Conservation (phyloP, 257 asterid species). For the Nicotiana tabacum region DNA sequence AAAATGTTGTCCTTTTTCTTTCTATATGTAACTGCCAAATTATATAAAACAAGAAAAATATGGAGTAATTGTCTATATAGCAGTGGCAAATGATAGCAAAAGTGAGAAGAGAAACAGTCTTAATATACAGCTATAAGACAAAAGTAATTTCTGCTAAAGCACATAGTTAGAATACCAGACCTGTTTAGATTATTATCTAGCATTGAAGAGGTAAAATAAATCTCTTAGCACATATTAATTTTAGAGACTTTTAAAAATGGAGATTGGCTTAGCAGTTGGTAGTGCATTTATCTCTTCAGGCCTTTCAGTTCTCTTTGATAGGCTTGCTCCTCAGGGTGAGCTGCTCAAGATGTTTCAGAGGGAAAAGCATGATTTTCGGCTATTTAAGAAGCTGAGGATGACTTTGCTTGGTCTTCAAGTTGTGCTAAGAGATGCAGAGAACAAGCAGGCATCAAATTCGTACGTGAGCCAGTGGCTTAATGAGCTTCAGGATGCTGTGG, state of each 20-base stretch:
- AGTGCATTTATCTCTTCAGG: slow-evolving; percentile 6
- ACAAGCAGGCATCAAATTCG: neutral
- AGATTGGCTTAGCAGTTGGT: neutral
- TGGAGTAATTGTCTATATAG: too few relatives aligned
- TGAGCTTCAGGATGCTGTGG: neutral
- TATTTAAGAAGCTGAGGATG: neutral
- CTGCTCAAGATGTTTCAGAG: too few relatives aligned
- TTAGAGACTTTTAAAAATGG: neutral
- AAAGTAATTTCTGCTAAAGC: too few relatives aligned
- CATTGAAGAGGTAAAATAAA: neutral
- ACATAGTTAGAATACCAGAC: too few relatives aligned
- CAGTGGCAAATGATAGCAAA: too few relatives aligned
- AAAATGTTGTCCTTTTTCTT: too few relatives aligned
- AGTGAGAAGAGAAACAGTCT: too few relatives aligned
- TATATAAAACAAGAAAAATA: too few relatives aligned
- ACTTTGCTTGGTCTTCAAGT: neutral
- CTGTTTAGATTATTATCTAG: neutral
- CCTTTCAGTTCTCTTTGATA: slow-evolving; percentile 1
- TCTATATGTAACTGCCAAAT: too few relatives aligned
- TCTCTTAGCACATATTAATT: too few relatives aligned
- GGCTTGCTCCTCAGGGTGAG: neutral
- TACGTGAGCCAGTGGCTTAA: slow-evolving; percentile 15
- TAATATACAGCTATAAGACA: too few relatives aligned
- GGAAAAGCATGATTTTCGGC: neutral
- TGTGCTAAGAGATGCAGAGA: slow-evolving; percentile 24